phyloP scores from a whole-genome alignment of 164 flowering plant species.

The Liriodendron chinense region DNA sequence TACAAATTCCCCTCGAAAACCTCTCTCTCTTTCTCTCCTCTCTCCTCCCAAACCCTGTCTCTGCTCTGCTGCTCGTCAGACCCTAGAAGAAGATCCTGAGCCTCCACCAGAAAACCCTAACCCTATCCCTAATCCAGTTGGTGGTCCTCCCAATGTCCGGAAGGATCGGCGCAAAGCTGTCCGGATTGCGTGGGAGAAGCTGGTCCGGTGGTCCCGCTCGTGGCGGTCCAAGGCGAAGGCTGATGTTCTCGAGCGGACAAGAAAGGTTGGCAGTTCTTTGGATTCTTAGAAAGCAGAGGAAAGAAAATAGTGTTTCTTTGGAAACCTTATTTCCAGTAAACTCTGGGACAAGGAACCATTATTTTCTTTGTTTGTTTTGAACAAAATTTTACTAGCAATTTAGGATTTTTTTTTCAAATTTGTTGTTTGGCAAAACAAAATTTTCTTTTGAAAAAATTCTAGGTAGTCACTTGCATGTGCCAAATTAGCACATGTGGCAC shows the following conservation, averaged over 20 bases:
- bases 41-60: conserved; percentile 12
- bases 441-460: no score
- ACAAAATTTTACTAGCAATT: no score
- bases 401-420: no score
- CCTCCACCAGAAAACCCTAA: conserved; percentile 10
- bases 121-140: background rate
- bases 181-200: conserved; percentile 88
- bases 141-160: conserved; percentile 4
- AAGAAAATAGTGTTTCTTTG: background rate
- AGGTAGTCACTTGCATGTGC: no score
- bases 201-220: conserved; percentile 92
- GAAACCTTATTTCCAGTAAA: background rate
- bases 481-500: no score
- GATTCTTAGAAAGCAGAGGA: background rate
- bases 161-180: conserved; percentile 64
- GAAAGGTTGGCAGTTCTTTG: conserved; percentile 45
- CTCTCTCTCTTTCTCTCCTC: conserved; percentile 1
- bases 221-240: conserved; percentile 79
- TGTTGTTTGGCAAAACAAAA: no score
- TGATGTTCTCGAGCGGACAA: conserved; percentile 78
- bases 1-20: background rate
- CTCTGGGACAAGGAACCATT: no score
- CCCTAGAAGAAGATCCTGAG: conserved; percentile 3
- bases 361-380: no score
- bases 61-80: conserved; percentile 7